Evolutionary conservation across 805 yeast species (phyloP).

Genomic region (Schizosaccharomyces japonicus): DNA sequence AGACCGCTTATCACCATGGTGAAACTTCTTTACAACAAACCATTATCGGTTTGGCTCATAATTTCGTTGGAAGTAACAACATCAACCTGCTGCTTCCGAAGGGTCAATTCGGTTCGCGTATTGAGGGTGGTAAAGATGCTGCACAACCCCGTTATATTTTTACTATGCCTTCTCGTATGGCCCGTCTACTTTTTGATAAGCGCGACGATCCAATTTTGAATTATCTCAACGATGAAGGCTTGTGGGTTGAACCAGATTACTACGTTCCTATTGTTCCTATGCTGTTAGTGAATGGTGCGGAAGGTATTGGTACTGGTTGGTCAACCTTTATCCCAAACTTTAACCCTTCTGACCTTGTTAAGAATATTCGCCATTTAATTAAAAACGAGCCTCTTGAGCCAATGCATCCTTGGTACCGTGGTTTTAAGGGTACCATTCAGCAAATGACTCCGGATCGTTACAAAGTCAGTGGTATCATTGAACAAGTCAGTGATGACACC

Average conservation of each 20-base stretch:
- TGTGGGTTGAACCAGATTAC: slow-evolving; percentile 86
- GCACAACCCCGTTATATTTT: slow-evolving; percentile 94
- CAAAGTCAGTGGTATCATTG: slow-evolving; percentile 57
- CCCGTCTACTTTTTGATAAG: slow-evolving; percentile 53
- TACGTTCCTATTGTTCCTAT: slow-evolving; percentile 84
- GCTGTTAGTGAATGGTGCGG: slow-evolving; percentile 85
- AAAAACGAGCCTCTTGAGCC: slow-evolving; percentile 38
- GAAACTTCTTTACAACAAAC: slow-evolving; percentile 72
- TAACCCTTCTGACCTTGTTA: slow-evolving; percentile 65
- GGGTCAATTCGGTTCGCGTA: slow-evolving; percentile 91
- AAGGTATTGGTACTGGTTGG: slow-evolving; percentile 99
- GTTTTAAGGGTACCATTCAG: slow-evolving; percentile 75
- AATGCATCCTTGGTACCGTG: slow-evolving; percentile 83
- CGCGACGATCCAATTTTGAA: slow-evolving; percentile 55
- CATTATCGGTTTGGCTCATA: slow-evolving; percentile 82
- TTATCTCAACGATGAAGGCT: slow-evolving; percentile 79
- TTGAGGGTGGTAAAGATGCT: slow-evolving; percentile 91
- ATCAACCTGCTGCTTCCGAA: slow-evolving; percentile 64
- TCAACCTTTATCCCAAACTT: slow-evolving; percentile 77
- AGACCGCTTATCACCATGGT: slow-evolving; percentile 89
- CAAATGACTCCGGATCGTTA: slow-evolving; percentile 40
- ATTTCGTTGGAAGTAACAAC: slow-evolving; percentile 80
- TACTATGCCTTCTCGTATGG: slow-evolving; percentile 57
- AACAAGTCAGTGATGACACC: slow-evolving; percentile 54
- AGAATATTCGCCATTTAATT: slow-evolving; percentile 52